Evolutionary conservation across 1,284 basidiomycete genomes (phyloP), one percentile per base, ranked within the genome.

Genomic region (Pterulicium gracile): DNA sequence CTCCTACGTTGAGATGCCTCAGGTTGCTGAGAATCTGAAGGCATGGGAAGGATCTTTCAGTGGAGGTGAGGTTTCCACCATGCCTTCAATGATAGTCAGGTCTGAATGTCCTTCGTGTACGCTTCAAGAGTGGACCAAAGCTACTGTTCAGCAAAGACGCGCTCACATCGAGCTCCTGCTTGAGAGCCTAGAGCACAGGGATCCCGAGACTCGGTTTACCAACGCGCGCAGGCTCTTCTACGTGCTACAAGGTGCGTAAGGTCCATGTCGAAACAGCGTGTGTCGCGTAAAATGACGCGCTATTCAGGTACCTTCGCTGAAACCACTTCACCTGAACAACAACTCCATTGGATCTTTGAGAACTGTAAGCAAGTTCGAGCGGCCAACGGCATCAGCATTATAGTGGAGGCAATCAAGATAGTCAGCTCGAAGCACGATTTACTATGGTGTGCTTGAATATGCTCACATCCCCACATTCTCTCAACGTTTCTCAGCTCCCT

Each of bases 341-440:
- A 99, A 61, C 66, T 98, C 40, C 88, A 94, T 54, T 95, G 93
- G 87, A 88, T 98, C 54, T 86, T 91, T 50, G 87, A 95, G 62
- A 98, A 98, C 59, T 89, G 89, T 57, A 89, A 88, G 58, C 73
- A 88, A 24, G 83, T 98, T 1, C 76, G 93, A 47, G 71, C 75
- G 19, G 83, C 86, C 0, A 92, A 96, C 59, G 95, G 94, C 14
- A 65, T 97, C 10, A 81, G 79, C 53, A 79, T 76, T 47, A 84
- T 97, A 23, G 78, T 95, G 17, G 81, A 88, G 55, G 91, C 91
- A 5, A 77, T 96, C 65, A 93, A 92, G 62, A 87, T 92, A 49
- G 91, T 93, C 1, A 83, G 83, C 50, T 80, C 81, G 44, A 89
- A 94, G 57, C 93, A 97, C 58, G 90, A 93, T 61, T 64, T 88